Evolutionary conservation across 2,329 filamentous ascomycete species (phyloP).

Genomic region (Acephala macrosclerotiorum): DNA sequence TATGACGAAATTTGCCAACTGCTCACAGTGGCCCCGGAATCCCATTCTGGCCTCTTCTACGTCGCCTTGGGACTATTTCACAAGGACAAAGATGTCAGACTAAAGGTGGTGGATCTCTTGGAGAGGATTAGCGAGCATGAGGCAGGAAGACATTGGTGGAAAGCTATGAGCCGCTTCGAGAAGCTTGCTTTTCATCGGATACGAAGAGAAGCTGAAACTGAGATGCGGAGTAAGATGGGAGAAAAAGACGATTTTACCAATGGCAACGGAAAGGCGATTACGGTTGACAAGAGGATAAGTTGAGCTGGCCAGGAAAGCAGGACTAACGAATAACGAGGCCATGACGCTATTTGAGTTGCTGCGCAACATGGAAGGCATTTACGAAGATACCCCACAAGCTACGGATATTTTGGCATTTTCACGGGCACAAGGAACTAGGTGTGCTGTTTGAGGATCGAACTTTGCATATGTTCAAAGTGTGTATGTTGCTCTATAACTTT

Average conservation of each 20-base stretch:
- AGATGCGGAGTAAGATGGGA: conserved; percentile 48
- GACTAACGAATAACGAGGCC: conserved; percentile 37
- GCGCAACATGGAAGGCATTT: conserved; percentile 30
- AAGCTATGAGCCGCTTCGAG: conserved; percentile 82
- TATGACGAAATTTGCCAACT: conserved; percentile 89
- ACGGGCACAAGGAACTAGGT: conserved; percentile 2
- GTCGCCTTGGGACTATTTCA: conserved; percentile 91
- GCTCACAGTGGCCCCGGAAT: conserved; percentile 82
- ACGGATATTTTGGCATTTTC: conserved; percentile 3
- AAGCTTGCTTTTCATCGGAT: conserved; percentile 86
- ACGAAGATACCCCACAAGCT: conserved; percentile 35
- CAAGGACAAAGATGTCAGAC: conserved; percentile 79
- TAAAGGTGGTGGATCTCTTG: conserved; percentile 79
- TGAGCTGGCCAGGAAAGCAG: conserved; percentile 42
- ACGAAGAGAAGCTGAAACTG: conserved; percentile 68
- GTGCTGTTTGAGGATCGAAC: conserved; percentile 6
- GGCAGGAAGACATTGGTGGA: conserved; percentile 94
- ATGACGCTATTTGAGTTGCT: conserved; percentile 35
- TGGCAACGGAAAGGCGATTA: conserved; percentile 35
- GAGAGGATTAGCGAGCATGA: conserved; percentile 86
- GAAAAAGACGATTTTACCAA: conserved; percentile 26
- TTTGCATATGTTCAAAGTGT: conserved; percentile 4
- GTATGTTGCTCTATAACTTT: conserved; percentile 35
- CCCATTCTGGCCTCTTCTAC: conserved; percentile 89
- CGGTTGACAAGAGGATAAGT: conserved; percentile 57